Evolutionary conservation across 495 filamentous ascomycete genomes (phyloP), one percentile per base, ranked within the genome.

Genomic region (Trypethelium eluteriae): DNA sequence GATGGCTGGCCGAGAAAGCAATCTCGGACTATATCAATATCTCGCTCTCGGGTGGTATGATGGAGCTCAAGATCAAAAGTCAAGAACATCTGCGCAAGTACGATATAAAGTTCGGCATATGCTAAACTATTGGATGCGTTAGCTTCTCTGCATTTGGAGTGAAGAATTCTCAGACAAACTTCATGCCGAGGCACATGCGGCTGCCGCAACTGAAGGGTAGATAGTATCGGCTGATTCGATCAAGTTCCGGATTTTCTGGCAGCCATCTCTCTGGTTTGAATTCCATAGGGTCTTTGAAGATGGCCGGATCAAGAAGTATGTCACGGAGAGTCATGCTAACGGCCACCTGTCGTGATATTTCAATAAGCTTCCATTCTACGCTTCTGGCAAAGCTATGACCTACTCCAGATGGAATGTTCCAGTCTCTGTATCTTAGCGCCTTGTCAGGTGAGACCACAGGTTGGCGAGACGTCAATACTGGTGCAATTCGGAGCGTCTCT

Each of bases 181-280:
- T 78, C 39, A 78, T 71, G 0, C 79, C 81, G 0, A 79, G 12
- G 67, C 81, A 83, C 35, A 71, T 74, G 38, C 81, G 74, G 38
- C 67, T 76, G 6, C 81, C 81, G 25, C 76, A 78, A 9, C 74
- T 70, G 64, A 81, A 83, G 12, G 73, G 74, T 3, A 82, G 76
- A 12, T 79, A 72, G 67, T 73, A 79, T 38, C 68, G 73, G 35
- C 78, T 74, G 2, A 81, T 63, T 35, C 67, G 70, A n/a, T 76
- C 63, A 57, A 47, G 41, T 25, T 68, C 53, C 9, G 68, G 62
- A 36, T 64, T 44, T 10, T 70, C 62, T 1, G 67, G 72, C 0
- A 71, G 38, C 67, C 70, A 67, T 2, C 64, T 39, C 62, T 71
- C 67, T 2, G 67, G 62, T 1, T 50, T 39, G 53, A 67, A 71